A percentile compares a stretch with the other conserved stretches of the same genome.
Conservation (phyloP, 1,139 yeast species). For the Sugiyamaella paludigena region DNA sequence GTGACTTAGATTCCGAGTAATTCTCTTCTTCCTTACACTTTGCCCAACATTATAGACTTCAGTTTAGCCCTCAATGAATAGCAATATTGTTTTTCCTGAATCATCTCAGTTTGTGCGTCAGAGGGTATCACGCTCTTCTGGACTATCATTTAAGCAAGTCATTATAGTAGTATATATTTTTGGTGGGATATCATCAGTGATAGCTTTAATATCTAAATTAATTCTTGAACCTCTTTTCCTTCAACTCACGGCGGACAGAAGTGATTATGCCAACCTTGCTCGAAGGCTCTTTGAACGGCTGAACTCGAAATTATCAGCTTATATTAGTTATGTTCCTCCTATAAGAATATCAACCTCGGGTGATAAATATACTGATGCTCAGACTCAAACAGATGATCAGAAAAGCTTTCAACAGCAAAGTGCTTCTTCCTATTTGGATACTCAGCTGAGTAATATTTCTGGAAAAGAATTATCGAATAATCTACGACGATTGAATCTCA, state of each 20-base stretch:
- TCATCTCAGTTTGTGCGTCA: slow-evolving; percentile 21
- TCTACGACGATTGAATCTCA: slow-evolving; percentile 32
- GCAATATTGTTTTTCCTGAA: slow-evolving; percentile 28
- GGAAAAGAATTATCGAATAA: slow-evolving; percentile 8
- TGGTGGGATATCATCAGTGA: slow-evolving; percentile 36
- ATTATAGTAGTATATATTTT: slow-evolving; percentile 35
- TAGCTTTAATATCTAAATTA: slow-evolving; percentile 35
- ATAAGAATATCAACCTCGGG: slow-evolving; percentile 23
- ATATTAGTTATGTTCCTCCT: slow-evolving; percentile 28
- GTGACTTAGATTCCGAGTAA: background rate
- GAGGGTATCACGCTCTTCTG: slow-evolving; percentile 14
- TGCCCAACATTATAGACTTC: too few species aligned
- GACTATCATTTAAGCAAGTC: slow-evolving; percentile 30
- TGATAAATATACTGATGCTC: slow-evolving; percentile 30
- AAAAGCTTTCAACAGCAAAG: slow-evolving; percentile 1
- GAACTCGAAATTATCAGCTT: slow-evolving; percentile 24
- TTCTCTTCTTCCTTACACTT: background rate
- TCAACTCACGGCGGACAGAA: slow-evolving; percentile 37
- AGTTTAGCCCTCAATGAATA: slow-evolving; percentile 1
- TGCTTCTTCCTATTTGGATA: slow-evolving; percentile 1
- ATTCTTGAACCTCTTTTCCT: slow-evolving; percentile 36
- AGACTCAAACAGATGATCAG: slow-evolving; percentile 31
- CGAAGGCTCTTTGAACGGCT: slow-evolving; percentile 23
- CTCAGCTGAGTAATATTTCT: slow-evolving; percentile 12
- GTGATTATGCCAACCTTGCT: slow-evolving; percentile 32